Conservation (phyloP, 371 early-diverging fungal species). For the Circinella minor region DNA sequence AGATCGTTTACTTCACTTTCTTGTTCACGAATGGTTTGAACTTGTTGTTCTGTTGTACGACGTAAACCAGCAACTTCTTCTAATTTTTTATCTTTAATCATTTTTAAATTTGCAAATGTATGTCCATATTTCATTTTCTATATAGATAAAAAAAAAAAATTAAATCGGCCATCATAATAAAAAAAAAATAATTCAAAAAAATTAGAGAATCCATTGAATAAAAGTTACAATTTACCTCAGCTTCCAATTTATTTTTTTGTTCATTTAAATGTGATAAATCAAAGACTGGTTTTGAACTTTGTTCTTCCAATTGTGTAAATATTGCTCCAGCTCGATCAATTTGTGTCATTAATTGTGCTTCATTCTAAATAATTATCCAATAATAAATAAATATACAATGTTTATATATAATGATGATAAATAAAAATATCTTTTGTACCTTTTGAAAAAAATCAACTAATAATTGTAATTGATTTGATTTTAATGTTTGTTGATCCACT, state of each 20-base stretch:
- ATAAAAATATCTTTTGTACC: conserved; percentile 2
- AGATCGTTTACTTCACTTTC: conserved; percentile 41
- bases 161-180: not conserved
- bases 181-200: not conserved
- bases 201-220: no score
- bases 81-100: conserved; percentile 40
- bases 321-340: conserved; percentile 83
- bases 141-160: not conserved
- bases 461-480: conserved; percentile 20
- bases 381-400: no score
- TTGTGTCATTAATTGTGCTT: conserved; percentile 71
- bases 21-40: conserved; percentile 45
- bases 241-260: conserved; percentile 69
- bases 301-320: conserved; percentile 82
- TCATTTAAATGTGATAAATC: conserved; percentile 78
- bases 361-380: conserved; percentile 24
- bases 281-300: conserved; percentile 74
- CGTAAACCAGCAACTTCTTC: conserved; percentile 35
- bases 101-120: conserved; percentile 43
- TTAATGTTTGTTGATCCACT: conserved; percentile 8
- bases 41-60: conserved; percentile 46
- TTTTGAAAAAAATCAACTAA: conserved; percentile 27
- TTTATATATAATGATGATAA: no score
- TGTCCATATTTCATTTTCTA: conserved; percentile 44
- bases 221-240: conserved; percentile 70